Evolutionary conservation across 2,329 filamentous ascomycete genomes (phyloP).

Genomic region (Allantophomopsis cytisporea): DNA sequence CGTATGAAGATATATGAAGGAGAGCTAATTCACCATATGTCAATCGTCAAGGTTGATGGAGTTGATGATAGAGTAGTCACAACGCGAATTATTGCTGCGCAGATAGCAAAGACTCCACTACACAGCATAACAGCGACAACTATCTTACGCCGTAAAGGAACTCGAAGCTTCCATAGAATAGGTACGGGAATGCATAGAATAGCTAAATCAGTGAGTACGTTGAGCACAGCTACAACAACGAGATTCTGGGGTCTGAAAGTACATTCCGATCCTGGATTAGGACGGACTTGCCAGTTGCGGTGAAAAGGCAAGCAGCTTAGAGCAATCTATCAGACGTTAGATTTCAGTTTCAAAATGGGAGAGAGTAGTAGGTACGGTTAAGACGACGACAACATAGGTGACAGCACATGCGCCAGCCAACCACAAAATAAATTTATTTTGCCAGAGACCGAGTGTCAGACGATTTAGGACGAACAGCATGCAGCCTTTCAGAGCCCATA

Average conservation of each 20-base stretch:
- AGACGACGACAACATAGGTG: slow-evolving; percentile 18
- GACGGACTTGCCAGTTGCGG: too few species aligned
- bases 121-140: slow-evolving; percentile 18
- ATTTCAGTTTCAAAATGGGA: too few species aligned
- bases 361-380: slow-evolving; percentile 14
- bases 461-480: slow-evolving; percentile 15
- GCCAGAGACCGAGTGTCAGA: slow-evolving; percentile 16
- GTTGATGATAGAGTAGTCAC: slow-evolving; percentile 16
- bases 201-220: slow-evolving; percentile 18
- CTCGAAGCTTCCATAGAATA: slow-evolving; percentile 18
- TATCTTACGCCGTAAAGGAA: slow-evolving; percentile 18
- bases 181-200: slow-evolving; percentile 20
- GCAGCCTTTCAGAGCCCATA: slow-evolving; percentile 19
- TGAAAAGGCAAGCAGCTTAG: too few species aligned
- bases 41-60: slow-evolving; percentile 19
- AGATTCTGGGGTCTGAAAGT: too few species aligned
- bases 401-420: slow-evolving; percentile 13
- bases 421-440: slow-evolving; percentile 16
- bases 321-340: too few species aligned
- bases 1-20: too few species aligned
- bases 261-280: too few species aligned
- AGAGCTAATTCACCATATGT: slow-evolving; percentile 14
- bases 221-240: slow-evolving; percentile 5
- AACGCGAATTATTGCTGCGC: slow-evolving; percentile 19
- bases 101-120: slow-evolving; percentile 21